phyloP scores from a whole-genome alignment of 352 stramenopile species.

The Globisporangium cylindrosporum region DNA sequence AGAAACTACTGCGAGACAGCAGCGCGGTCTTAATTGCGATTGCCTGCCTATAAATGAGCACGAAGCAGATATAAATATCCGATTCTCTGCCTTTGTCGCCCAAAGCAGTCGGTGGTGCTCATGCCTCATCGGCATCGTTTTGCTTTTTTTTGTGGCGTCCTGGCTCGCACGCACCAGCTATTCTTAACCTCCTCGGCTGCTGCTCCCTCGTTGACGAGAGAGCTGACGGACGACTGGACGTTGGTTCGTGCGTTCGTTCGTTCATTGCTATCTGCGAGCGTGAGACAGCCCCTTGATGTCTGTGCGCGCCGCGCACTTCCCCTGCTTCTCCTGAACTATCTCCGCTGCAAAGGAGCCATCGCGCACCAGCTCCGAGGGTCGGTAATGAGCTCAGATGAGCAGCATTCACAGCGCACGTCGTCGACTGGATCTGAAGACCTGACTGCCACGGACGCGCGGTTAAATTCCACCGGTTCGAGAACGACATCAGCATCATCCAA shows the following conservation, averaged over 20 bases:
- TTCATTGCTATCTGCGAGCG: background rate
- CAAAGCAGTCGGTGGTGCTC: background rate
- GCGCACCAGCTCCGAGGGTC: background rate
- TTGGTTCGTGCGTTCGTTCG: background rate
- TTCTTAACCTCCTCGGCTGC: background rate
- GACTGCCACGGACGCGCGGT: background rate
- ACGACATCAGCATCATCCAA: slow-evolving; percentile 6
- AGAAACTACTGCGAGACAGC: background rate
- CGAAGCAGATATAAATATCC: slow-evolving; percentile 1
- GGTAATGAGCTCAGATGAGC: slow-evolving; percentile 2
- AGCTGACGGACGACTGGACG: background rate
- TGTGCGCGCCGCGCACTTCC: background rate
- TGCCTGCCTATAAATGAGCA: background rate
- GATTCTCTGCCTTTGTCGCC: background rate
- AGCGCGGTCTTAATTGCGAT: background rate
- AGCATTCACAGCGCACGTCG: slow-evolving; percentile 2
- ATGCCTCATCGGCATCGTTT: background rate
- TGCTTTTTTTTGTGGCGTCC: background rate
- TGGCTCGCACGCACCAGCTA: background rate
- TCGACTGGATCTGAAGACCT: background rate
- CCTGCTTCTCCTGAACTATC: background rate
- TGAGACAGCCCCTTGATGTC: background rate
- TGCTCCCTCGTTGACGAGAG: background rate
- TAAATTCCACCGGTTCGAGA: slow-evolving; percentile 14
- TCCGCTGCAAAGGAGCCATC: background rate